phyloP scores from a whole-genome alignment of 345 rosid species.

The Gossypium herbaceum region DNA sequence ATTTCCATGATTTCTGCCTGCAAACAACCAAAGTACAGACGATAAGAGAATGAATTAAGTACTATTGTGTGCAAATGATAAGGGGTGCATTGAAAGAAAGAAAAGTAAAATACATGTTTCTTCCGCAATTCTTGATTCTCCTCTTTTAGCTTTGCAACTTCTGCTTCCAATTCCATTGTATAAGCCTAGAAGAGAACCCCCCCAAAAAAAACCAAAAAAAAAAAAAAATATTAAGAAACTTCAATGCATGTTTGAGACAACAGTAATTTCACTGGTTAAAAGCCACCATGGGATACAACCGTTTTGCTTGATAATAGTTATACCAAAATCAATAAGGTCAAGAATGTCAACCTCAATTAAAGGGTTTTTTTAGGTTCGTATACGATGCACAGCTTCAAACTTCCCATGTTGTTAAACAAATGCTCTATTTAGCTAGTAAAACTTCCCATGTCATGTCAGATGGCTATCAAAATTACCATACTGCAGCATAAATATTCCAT shows the following conservation, averaged over 20 bases:
- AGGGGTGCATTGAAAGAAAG: neutral
- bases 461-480: conserved; percentile 31
- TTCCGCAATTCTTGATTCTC: conserved; percentile 67
- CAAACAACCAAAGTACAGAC: conserved; percentile 23
- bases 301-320: neutral
- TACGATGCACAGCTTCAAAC: conserved; percentile 18
- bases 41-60: conserved; percentile 11
- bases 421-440: conserved; percentile 28
- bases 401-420: conserved; percentile 21
- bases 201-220: neutral
- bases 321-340: neutral
- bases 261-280: too few species aligned
- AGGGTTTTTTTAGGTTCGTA: neutral
- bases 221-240: neutral
- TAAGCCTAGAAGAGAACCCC: conserved; percentile 58
- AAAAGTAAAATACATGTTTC: conserved; percentile 53
- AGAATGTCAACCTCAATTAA: neutral
- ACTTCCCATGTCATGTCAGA: conserved; percentile 38
- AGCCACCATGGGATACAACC: neutral
- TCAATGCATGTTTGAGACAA: neutral
- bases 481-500: conserved; percentile 31
- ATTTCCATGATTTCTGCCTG: conserved; percentile 69
- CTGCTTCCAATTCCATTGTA: conserved; percentile 92
- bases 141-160: conserved; percentile 77
- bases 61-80: neutral